Percentiles rank a stretch among this genome's conserved stretches.
Conservation (phyloP, 1,284 basidiomycete genomes). For the Microbotryum saponariae region DNA sequence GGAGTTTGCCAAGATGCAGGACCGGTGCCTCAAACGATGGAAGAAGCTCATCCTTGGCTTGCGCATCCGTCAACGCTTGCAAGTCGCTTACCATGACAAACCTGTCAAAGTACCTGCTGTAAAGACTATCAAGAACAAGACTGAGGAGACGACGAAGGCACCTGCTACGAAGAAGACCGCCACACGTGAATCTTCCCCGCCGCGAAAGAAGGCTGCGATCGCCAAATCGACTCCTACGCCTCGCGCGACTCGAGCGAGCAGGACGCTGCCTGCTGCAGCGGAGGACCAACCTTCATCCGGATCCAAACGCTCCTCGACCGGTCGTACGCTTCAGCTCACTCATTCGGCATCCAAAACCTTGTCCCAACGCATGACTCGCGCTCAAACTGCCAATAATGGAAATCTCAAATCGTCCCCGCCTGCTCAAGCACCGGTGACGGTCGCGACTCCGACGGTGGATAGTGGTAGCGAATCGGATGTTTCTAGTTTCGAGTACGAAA, state of each 20-base stretch:
- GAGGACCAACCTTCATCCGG: neutral
- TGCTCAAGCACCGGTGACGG: neutral
- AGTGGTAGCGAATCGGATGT: constrained; percentile 3
- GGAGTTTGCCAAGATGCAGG: constrained; percentile 65
- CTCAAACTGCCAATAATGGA: no score
- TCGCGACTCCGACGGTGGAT: neutral
- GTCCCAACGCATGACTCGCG: no score
- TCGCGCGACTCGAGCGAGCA: neutral
- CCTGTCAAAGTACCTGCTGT: neutral
- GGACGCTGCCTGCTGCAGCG: neutral
- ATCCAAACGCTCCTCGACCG: neutral
- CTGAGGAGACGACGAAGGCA: no score
- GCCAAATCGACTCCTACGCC: no score
- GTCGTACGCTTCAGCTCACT: neutral
- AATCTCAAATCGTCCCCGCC: no score
- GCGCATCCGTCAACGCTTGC: constrained; percentile 61
- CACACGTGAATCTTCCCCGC: no score
- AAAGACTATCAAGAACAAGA: neutral
- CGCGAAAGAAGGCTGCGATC: no score
- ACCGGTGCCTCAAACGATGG: constrained; percentile 82
- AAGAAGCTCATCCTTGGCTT: constrained; percentile 77
- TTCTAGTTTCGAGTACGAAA: constrained; percentile 20
- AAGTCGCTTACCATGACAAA: neutral
- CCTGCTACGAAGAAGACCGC: no score
- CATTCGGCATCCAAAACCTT: no score